Evolutionary conservation across 2,329 filamentous ascomycete genomes (phyloP).

Genomic region (Fusarium sp.): DNA sequence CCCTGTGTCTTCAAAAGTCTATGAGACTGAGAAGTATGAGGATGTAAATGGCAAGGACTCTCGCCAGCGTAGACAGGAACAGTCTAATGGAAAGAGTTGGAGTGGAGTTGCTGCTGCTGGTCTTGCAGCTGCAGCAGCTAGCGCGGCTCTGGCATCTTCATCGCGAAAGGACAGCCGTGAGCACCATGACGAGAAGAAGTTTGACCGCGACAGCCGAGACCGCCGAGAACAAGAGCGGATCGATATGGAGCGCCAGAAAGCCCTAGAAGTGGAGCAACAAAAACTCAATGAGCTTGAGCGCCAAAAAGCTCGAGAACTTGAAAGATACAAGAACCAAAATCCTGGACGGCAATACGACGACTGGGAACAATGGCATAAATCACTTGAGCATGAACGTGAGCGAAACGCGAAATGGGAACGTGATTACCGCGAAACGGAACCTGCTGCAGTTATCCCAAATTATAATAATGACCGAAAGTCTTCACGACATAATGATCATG

Average conservation of each 20-base stretch:
- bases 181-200: constrained; percentile 38
- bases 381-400: constrained; percentile 34
- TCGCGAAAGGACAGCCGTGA: constrained; percentile 39
- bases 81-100: constrained; percentile 57
- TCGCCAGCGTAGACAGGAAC: constrained; percentile 52
- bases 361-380: constrained; percentile 35
- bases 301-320: constrained; percentile 30
- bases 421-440: constrained; percentile 49
- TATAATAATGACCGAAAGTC: constrained; percentile 51
- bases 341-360: constrained; percentile 10
- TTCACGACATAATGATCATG: constrained; percentile 52
- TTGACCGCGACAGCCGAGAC: constrained; percentile 34
- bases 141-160: constrained; percentile 51
- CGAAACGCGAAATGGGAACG: constrained; percentile 39
- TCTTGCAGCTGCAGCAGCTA: constrained; percentile 64
- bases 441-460: constrained; percentile 49
- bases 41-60: constrained; percentile 54
- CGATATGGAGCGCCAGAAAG: constrained; percentile 41
- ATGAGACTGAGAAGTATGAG: constrained; percentile 64
- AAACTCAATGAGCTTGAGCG: constrained; percentile 44
- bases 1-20: constrained; percentile 78
- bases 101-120: constrained; percentile 62
- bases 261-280: constrained; percentile 32
- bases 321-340: constrained; percentile 21
- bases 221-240: constrained; percentile 36